phyloP scores from a whole-genome alignment of 352 stramenopile genomes.

The Phytopythium helicoides region DNA sequence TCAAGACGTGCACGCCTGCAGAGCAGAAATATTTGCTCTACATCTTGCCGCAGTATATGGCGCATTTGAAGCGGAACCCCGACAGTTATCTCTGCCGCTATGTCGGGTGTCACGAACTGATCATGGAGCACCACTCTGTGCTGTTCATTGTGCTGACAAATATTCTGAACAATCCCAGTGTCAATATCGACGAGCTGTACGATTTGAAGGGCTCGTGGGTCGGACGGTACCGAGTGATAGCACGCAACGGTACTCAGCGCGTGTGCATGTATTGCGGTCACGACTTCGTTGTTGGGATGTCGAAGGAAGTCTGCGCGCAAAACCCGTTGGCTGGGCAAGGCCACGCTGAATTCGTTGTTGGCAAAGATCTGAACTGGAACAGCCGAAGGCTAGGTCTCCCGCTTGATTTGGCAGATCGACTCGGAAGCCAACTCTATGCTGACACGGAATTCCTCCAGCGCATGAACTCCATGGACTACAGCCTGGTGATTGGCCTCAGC shows the following conservation, averaged over 20 bases:
- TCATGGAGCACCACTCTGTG: conserved; percentile 85
- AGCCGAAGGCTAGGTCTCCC: conserved; percentile 71
- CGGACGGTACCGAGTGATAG: conserved; percentile 63
- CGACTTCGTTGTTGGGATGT: conserved; percentile 87
- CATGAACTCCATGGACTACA: conserved; percentile 98
- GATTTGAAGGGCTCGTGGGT: conserved; percentile 92
- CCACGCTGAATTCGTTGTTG: conserved; percentile 76
- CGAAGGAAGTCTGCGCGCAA: conserved; percentile 66
- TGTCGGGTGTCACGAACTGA: conserved; percentile 85
- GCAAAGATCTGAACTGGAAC: conserved; percentile 89
- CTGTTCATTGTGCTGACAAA: conserved; percentile 89
- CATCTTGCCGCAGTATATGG: conserved; percentile 88
- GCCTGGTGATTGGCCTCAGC: conserved; percentile 92
- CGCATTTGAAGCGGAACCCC: conserved; percentile 72
- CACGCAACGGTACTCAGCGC: conserved; percentile 62
- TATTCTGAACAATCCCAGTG: conserved; percentile 81
- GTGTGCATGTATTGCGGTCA: conserved; percentile 88
- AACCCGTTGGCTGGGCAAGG: conserved; percentile 61
- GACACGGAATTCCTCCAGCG: conserved; percentile 92
- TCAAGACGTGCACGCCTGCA: conserved; percentile 85
- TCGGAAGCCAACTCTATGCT: conserved; percentile 82
- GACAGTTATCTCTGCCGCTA: conserved; percentile 89
- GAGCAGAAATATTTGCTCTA: conserved; percentile 84
- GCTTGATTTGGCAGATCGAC: conserved; percentile 61
- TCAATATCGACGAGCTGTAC: conserved; percentile 88